Conservation (phyloP, 177 flowering plant species). For the Telopea speciosissima region DNA sequence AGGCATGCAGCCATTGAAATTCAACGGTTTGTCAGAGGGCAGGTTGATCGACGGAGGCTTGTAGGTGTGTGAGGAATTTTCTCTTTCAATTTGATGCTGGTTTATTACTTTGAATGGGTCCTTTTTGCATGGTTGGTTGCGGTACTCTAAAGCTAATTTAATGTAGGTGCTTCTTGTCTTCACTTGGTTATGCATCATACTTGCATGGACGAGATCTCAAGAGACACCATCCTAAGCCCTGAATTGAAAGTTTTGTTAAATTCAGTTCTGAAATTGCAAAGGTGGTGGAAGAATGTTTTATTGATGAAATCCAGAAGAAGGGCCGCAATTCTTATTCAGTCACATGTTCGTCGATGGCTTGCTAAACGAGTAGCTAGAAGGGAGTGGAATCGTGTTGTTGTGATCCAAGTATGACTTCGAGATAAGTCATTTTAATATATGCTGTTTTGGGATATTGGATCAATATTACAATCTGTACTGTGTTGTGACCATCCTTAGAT, state of each 20-base stretch:
- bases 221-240: conserved; percentile 15
- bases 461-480: no score
- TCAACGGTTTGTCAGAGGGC: conserved; percentile 65
- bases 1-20: conserved; percentile 50
- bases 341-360: conserved; percentile 46
- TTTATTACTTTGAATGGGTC: neutral
- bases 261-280: conserved; percentile 60
- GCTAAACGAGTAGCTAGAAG: conserved; percentile 34
- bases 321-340: conserved; percentile 33
- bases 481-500: no score
- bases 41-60: conserved; percentile 45
- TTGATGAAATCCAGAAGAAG: conserved; percentile 26
- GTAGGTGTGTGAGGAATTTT: conserved; percentile 34
- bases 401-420: conserved; percentile 31
- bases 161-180: conserved; percentile 45
- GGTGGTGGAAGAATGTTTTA: conserved; percentile 66
- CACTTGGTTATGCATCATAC: conserved; percentile 8
- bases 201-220: conserved; percentile 9
- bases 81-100: neutral
- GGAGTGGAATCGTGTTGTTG: conserved; percentile 31
- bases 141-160: conserved; percentile 3
- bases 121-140: neutral
- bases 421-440: no score
- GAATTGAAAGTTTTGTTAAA: conserved; percentile 27
- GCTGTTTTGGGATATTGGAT: no score